A percentile compares a stretch with the other conserved stretches of the same genome.
These are phyloP conservation scores for Penicillium bovifimosum DNA, from an alignment of 495 filamentous ascomycete species.

Conservation along the genomic window DNA sequence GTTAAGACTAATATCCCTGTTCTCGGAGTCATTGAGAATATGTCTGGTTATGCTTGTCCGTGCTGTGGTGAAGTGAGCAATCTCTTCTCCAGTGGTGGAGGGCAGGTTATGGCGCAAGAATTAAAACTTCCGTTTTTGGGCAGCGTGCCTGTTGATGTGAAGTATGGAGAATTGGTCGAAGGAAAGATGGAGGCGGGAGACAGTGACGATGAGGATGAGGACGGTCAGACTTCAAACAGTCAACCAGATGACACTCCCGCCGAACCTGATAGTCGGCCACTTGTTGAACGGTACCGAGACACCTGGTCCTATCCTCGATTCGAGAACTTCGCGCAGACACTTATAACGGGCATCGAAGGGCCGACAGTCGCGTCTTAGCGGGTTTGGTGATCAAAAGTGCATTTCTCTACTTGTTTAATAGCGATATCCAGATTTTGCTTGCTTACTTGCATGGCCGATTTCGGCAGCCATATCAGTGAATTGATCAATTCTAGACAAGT, in stretches of 20 bases:
- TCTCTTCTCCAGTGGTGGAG: constrained; percentile 85
- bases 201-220: constrained; percentile 35
- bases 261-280: constrained; percentile 45
- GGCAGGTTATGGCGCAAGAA: constrained; percentile 82
- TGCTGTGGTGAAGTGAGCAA: constrained; percentile 92
- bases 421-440: constrained; percentile 2
- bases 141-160: constrained; percentile 80
- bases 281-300: constrained; percentile 73
- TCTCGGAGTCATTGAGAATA: constrained; percentile 92
- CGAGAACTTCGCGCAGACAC: constrained; percentile 54
- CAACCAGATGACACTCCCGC: constrained; percentile 39
- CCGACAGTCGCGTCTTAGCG: background rate
- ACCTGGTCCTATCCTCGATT: constrained; percentile 75
- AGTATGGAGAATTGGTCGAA: constrained; percentile 61
- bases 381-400: background rate
- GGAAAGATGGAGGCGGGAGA: constrained; percentile 43
- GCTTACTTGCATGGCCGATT: constrained; percentile 2
- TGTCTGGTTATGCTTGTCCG: constrained; percentile 94
- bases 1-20: constrained; percentile 74
- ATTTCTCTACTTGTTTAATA: background rate
- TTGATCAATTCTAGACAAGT: background rate
- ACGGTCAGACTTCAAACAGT: constrained; percentile 40
- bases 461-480: background rate
- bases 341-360: constrained; percentile 43
- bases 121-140: constrained; percentile 81